phyloP scores from a whole-genome alignment of 1,139 yeast species.

The Hyphopichia wangnamkhiaoensis region DNA sequence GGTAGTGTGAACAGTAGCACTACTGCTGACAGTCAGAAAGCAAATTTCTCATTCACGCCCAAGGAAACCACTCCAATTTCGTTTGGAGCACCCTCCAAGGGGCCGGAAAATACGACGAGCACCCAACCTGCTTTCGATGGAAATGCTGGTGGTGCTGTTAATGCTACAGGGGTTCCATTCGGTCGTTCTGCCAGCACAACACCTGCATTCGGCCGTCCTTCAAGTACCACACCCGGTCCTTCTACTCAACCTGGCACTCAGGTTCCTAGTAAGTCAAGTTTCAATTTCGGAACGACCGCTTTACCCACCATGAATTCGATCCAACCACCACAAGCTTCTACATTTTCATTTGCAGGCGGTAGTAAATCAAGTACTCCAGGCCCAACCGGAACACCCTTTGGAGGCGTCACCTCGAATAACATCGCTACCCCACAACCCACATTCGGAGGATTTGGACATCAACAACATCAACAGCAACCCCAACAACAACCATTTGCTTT shows the following conservation, averaged over 20 bases:
- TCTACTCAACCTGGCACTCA: background rate
- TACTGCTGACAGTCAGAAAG: background rate
- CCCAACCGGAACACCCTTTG: slow-evolving; percentile 11
- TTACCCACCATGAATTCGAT: slow-evolving; percentile 5
- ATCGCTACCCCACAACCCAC: slow-evolving; percentile 1
- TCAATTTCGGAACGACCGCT: slow-evolving; percentile 8
- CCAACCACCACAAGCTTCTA: slow-evolving; percentile 2
- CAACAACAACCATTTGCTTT: slow-evolving; percentile 10
- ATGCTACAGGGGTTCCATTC: too few relatives aligned
- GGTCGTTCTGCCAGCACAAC: too few relatives aligned
- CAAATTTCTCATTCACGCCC: slow-evolving; percentile 11
- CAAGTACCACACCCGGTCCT: background rate
- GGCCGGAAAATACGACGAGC: background rate
- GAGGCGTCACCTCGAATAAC: background rate
- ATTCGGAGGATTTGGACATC: background rate
- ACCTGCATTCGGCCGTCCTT: background rate
- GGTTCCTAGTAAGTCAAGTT: slow-evolving; percentile 3
- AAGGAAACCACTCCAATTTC: background rate
- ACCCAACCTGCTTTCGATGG: too few relatives aligned
- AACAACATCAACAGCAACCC: background rate
- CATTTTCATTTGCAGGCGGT: slow-evolving; percentile 4
- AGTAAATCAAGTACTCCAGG: slow-evolving; percentile 4
- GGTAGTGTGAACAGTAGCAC: background rate
- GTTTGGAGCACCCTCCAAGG: background rate
- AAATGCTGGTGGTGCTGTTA: too few relatives aligned